These are phyloP conservation scores for Coniochaeta ligniaria DNA, from an alignment of 2,329 filamentous ascomycete species.

Conservation along the genomic window DNA sequence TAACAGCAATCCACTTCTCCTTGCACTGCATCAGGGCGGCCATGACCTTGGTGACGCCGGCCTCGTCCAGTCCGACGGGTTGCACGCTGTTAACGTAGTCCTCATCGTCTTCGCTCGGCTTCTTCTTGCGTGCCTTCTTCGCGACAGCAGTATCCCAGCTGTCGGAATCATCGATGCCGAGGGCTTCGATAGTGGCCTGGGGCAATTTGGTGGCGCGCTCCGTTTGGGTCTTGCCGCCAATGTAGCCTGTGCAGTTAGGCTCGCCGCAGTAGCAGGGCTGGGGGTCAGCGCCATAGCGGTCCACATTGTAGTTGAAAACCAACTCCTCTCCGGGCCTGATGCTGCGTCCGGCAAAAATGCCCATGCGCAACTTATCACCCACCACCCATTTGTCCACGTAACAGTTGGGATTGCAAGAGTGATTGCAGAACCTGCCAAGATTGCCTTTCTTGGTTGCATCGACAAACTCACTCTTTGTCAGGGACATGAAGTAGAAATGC, in stretches of 20 bases:
- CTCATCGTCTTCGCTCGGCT: conserved; percentile 82
- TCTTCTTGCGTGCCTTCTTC: conserved; percentile 90
- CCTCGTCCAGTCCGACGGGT: conserved; percentile 70
- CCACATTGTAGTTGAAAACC: conserved; percentile 99
- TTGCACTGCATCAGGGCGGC: conserved; percentile 95
- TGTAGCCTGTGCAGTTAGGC: conserved; percentile 89
- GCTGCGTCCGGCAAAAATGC: conserved; percentile 85
- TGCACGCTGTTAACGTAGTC: conserved; percentile 90
- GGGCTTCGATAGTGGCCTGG: conserved; percentile 82
- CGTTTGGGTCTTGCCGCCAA: conserved; percentile 96
- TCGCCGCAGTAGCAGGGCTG: conserved; percentile 97
- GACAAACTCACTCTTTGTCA: conserved; percentile 92
- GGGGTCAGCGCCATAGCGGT: conserved; percentile 92
- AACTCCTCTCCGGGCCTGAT: conserved; percentile 88
- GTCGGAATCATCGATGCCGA: conserved; percentile 89
- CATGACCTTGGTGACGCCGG: conserved; percentile 90
- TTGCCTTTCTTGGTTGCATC: conserved; percentile 97
- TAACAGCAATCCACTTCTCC: conserved; percentile 98
- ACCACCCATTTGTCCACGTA: conserved; percentile 99
- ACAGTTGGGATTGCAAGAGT: conserved; percentile 97
- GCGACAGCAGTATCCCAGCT: conserved; percentile 86
- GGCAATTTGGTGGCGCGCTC: conserved; percentile 90
- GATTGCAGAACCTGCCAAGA: conserved; percentile 94
- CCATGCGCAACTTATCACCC: conserved; percentile 95
- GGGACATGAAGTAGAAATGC: conserved; percentile 99